A percentile compares a stretch with the other conserved stretches of the same genome.
phyloP scores from a whole-genome alignment of 2,329 filamentous ascomycete genomes.

The Erysiphe pulchra region DNA sequence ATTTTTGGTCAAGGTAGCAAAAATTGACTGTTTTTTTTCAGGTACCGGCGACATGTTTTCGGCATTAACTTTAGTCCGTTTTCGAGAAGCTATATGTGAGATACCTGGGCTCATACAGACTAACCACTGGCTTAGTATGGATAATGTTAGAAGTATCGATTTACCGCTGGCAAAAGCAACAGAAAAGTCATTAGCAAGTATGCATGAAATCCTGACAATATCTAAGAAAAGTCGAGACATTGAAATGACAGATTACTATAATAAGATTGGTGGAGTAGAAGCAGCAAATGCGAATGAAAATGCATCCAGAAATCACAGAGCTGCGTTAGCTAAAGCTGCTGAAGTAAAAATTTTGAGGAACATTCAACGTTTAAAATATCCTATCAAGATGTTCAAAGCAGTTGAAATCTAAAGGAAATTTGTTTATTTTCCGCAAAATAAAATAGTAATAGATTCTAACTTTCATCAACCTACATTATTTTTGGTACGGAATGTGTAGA shows the following conservation, averaged over 20 bases:
- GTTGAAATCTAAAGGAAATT: constrained; percentile 3
- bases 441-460: neutral
- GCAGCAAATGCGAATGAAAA: constrained; percentile 17
- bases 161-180: constrained; percentile 63
- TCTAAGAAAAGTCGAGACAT: constrained; percentile 39
- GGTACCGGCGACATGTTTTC: constrained; percentile 98
- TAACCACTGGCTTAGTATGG: constrained; percentile 50
- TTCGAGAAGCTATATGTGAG: constrained; percentile 52
- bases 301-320: constrained; percentile 1
- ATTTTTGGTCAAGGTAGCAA: constrained; percentile 69
- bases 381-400: constrained; percentile 36
- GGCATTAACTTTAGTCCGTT: constrained; percentile 62
- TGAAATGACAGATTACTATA: constrained; percentile 29
- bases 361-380: constrained; percentile 37
- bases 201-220: constrained; percentile 59
- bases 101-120: constrained; percentile 22
- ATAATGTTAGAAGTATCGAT: constrained; percentile 40
- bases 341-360: constrained; percentile 70
- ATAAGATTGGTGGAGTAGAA: constrained; percentile 16
- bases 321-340: constrained; percentile 45
- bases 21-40: constrained; percentile 80
- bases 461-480: neutral
- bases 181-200: constrained; percentile 72
- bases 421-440: neutral
- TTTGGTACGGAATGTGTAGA: neutral